Conservation (phyloP, 2,329 filamentous ascomycete species). For the Esteya vermicola region DNA sequence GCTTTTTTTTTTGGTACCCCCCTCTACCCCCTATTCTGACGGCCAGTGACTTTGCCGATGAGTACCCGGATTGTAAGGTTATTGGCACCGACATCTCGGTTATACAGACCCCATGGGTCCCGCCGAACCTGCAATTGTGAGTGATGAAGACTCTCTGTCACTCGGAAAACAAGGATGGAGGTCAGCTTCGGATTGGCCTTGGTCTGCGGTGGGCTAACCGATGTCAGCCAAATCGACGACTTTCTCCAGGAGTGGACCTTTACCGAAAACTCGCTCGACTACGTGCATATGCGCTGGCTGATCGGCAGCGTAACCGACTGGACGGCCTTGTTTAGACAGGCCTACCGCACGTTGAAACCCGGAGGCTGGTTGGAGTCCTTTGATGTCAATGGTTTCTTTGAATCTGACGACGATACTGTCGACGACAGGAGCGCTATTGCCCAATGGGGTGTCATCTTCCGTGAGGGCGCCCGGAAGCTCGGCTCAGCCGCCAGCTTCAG, state of each 20-base stretch:
- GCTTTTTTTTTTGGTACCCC: neutral
- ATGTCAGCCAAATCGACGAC: conserved; percentile 40
- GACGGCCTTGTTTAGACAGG: conserved; percentile 30
- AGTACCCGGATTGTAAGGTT: conserved; percentile 28
- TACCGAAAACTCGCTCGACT: conserved; percentile 33
- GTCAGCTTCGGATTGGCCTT: neutral
- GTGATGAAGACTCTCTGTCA: no score
- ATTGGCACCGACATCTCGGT: conserved; percentile 42
- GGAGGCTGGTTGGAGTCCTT: conserved; percentile 25
- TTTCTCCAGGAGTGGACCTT: conserved; percentile 36
- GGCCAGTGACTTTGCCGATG: conserved; percentile 30
- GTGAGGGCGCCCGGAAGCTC: neutral
- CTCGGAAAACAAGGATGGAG: no score
- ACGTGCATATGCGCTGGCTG: conserved; percentile 37
- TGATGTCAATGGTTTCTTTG: conserved; percentile 10
- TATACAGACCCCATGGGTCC: conserved; percentile 41
- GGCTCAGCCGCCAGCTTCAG: neutral
- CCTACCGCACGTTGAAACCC: conserved; percentile 34
- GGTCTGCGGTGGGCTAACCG: neutral
- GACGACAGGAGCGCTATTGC: conserved; percentile 9
- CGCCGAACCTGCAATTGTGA: conserved; percentile 34
- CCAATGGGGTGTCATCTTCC: conserved; percentile 7
- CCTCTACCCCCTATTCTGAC: neutral
- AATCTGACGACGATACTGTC: conserved; percentile 14
- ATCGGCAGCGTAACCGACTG: conserved; percentile 39